Conservation (phyloP, 805 yeast genomes). For the Candida pseudofarinosa region DNA sequence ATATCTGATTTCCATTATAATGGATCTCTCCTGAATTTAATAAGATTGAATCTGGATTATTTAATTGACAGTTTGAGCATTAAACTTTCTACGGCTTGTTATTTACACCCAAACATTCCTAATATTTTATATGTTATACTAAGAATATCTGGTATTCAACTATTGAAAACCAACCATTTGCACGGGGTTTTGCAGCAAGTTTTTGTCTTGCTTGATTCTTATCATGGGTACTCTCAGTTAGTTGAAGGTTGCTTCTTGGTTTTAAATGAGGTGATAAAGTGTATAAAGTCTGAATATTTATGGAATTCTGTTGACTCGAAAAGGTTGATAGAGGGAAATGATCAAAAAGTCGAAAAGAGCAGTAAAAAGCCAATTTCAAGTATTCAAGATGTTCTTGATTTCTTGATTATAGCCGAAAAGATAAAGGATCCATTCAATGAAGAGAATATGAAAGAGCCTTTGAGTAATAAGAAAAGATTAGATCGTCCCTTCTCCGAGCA, state of each 20-base stretch:
- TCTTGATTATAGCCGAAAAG: constrained; percentile 36
- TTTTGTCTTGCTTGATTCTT: constrained; percentile 74
- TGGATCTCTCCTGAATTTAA: constrained; percentile 53
- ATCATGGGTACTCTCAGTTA: constrained; percentile 73
- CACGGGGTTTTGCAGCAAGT: constrained; percentile 71
- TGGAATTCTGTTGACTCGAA: neutral
- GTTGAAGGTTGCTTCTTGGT: constrained; percentile 72
- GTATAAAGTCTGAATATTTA: constrained; percentile 18
- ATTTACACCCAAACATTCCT: constrained; percentile 67
- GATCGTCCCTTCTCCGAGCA: constrained; percentile 31
- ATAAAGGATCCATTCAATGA: constrained; percentile 23
- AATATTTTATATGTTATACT: constrained; percentile 67
- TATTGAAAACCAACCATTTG: constrained; percentile 54
- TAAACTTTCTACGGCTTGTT: constrained; percentile 60
- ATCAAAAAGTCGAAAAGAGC: constrained; percentile 54
- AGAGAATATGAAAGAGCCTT: constrained; percentile 30
- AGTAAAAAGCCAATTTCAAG: constrained; percentile 22
- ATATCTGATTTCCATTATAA: constrained; percentile 42
- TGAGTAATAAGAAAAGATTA: constrained; percentile 34
- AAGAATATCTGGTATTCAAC: constrained; percentile 62
- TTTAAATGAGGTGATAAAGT: constrained; percentile 56
- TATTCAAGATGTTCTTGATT: constrained; percentile 39
- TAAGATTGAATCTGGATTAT: constrained; percentile 73
- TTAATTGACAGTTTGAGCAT: constrained; percentile 74
- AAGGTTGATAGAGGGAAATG: constrained; percentile 1